These are phyloP conservation scores for Microbotryum saponariae DNA, from an alignment of 1,284 basidiomycete species.

Conservation along the genomic window DNA sequence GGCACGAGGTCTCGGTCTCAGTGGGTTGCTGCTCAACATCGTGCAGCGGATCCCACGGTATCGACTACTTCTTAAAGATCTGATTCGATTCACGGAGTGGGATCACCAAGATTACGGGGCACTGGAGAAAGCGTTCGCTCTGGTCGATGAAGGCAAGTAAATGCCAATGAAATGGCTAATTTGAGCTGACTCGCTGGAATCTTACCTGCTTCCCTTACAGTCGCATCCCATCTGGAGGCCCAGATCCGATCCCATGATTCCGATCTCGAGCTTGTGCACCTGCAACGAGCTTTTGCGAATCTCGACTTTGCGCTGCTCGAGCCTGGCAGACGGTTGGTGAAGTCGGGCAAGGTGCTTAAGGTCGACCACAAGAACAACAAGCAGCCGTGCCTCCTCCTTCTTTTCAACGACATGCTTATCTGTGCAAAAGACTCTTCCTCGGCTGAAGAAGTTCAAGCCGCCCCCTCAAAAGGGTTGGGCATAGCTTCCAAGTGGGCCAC, in stretches of 20 bases:
- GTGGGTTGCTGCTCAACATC: constrained; percentile 76
- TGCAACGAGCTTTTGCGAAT: constrained; percentile 65
- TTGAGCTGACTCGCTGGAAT: no score
- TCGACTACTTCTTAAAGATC: constrained; percentile 65
- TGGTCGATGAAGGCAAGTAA: constrained; percentile 64
- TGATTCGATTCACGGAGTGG: constrained; percentile 57
- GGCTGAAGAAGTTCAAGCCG: background rate
- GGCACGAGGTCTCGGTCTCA: constrained; percentile 62
- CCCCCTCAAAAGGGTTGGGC: background rate
- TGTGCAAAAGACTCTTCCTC: constrained; percentile 46
- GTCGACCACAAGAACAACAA: constrained; percentile 32
- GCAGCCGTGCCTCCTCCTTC: constrained; percentile 57
- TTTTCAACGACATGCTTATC: constrained; percentile 71
- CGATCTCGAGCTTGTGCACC: constrained; percentile 60
- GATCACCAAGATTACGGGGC: constrained; percentile 58
- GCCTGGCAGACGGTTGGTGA: constrained; percentile 68
- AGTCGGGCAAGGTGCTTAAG: constrained; percentile 49
- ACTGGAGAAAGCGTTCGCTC: constrained; percentile 53
- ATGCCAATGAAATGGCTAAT: no score
- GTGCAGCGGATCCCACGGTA: constrained; percentile 81
- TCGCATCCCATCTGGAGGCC: constrained; percentile 65
- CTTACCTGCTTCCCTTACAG: constrained; percentile 42
- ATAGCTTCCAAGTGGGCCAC: constrained; percentile 6
- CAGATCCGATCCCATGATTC: constrained; percentile 67
- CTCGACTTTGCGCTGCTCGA: constrained; percentile 66